These are phyloP conservation scores for Tolypocladium ovalisporum DNA, from an alignment of 2,329 filamentous ascomycete species.

Conservation along the genomic window DNA sequence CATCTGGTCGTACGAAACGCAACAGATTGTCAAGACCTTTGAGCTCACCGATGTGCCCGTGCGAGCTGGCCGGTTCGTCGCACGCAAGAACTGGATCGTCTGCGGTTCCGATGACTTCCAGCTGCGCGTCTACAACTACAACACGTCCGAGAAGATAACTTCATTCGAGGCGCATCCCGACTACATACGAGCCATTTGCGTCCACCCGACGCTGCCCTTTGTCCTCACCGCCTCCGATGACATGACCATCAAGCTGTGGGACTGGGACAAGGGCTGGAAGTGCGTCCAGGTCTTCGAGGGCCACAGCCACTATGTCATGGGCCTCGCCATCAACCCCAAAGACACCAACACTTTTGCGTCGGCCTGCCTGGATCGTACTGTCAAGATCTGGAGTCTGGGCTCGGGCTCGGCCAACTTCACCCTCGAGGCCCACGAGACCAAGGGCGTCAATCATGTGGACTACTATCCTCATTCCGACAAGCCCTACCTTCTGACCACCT, in stretches of 20 bases:
- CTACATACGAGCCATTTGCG: constrained; percentile 92
- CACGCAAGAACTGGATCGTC: constrained; percentile 98
- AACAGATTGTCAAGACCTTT: constrained; percentile 96
- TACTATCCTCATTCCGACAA: constrained; percentile 69
- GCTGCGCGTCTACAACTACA: constrained; percentile 92
- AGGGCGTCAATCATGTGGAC: constrained; percentile 96
- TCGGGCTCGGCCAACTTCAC: constrained; percentile 94
- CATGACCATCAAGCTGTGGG: constrained; percentile 98
- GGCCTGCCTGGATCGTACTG: constrained; percentile 89
- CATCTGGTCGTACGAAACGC: constrained; percentile 97
- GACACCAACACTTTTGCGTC: constrained; percentile 88
- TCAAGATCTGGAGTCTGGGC: constrained; percentile 96
- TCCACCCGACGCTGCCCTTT: constrained; percentile 92
- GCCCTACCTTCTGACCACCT: constrained; percentile 88
- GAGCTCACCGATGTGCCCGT: constrained; percentile 98
- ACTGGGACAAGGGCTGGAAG: constrained; percentile 98
- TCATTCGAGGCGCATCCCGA: constrained; percentile 96
- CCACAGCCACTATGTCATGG: constrained; percentile 95
- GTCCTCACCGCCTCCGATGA: constrained; percentile 95
- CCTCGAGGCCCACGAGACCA: constrained; percentile 90
- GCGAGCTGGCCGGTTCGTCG: constrained; percentile 89
- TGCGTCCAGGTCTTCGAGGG: constrained; percentile 96
- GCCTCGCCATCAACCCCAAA: constrained; percentile 92
- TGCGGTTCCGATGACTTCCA: constrained; percentile 91
- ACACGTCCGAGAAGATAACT: constrained; percentile 97